Evolutionary conservation across 2,329 filamentous ascomycete genomes (phyloP), one percentile per base, ranked within the genome.

Genomic region (Ceratocystis colombiana): DNA sequence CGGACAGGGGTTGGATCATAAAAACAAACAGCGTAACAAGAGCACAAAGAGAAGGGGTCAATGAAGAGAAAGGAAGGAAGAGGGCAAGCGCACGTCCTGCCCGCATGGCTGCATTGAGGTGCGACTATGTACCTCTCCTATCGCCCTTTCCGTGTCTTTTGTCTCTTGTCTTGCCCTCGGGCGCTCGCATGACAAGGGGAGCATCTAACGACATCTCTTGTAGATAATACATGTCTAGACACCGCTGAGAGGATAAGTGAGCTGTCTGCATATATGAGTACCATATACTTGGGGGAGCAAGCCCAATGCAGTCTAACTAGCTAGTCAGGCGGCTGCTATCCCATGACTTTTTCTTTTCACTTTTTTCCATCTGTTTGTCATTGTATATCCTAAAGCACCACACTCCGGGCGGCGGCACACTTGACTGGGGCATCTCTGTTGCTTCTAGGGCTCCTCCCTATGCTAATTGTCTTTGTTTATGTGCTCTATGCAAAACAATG

Each of bases 11-110:
- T 25, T 17, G 25, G 28, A 59, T 17, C 53, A 30, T 59, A 7
- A n/a, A 59, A n/a, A 3, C 28, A 59, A 59, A 59, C 53, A 59
- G 20, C 20, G 48, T 53, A 53, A 53, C 48, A 53, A 53, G 50
- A 33, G 33, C 12, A 59, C 7, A 33, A 7, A 3, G 53, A 59
- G 25, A 17, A 30, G 22, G 28, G 17, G 53, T 41, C 37, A 41
- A 41, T 12, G 37, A 41, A n/a, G 15, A 17, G 28, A 33, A 8
- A n/a, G 28, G 12, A 15, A 25, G 17, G 53, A 33, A 30, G 12
- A 25, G 8, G 53, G 53, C 22, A 30, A 17, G 53, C 28, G 8
- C 30, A 33, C 2, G 53, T 17, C 53, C n/a, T 59, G 53, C 8
- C 6, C 17, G 53, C 12, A n/a, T 33, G 12, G 53, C 25, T 37